Conservation (phyloP, 73 alveolate species). For the Tetrahymena thermophila region DNA sequence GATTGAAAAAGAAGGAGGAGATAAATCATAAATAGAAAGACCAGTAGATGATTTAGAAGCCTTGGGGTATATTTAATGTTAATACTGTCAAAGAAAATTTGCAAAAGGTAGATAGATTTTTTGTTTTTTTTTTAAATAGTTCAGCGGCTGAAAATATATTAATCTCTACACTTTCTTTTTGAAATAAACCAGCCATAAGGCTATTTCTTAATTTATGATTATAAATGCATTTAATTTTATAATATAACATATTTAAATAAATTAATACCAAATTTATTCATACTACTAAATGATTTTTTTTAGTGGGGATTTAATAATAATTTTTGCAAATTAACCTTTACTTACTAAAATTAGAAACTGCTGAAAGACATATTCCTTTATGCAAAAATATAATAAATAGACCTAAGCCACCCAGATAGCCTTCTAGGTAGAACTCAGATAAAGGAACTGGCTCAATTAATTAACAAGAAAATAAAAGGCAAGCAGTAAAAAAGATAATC, state of each 20-base stretch:
- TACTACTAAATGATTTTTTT: neutral
- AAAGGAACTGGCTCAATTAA: neutral
- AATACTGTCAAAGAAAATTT: neutral
- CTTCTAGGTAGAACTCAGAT: neutral
- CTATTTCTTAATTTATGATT: too few species aligned
- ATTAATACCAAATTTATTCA: too few species aligned
- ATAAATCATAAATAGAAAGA: neutral
- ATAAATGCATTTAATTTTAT: too few species aligned
- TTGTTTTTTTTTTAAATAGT: neutral
- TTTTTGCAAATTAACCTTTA: neutral
- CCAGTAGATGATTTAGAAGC: constrained; percentile 1
- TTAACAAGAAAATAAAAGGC: neutral
- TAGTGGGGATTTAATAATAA: neutral
- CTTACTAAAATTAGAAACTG: neutral
- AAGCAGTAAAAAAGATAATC: neutral
- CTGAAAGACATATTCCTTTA: neutral
- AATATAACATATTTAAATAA: too few species aligned
- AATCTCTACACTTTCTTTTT: too few species aligned
- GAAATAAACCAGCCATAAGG: neutral
- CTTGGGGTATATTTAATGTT: neutral
- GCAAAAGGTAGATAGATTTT: neutral
- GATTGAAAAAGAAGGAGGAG: neutral
- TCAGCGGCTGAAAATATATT: neutral
- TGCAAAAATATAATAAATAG: neutral
- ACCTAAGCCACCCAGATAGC: neutral